phyloP scores from a whole-genome alignment of 257 asterid species.

The Solanum chiquidenum region DNA sequence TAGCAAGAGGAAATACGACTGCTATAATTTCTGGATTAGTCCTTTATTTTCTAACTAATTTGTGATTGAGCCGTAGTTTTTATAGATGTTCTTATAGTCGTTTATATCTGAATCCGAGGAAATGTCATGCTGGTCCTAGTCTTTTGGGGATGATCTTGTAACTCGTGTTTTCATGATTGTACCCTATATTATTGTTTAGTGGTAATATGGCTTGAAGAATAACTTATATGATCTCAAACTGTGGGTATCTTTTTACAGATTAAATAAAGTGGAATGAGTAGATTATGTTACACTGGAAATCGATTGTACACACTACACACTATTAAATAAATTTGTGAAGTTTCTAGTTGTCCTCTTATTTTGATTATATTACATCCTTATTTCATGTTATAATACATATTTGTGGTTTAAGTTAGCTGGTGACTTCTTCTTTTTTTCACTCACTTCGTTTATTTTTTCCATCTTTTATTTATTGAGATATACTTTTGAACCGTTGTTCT shows the following conservation, averaged over 20 bases:
- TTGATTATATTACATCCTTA: not conserved
- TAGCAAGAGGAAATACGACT: not conserved
- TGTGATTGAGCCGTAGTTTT: not conserved
- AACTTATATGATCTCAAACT: not conserved
- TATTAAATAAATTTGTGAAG: not conserved
- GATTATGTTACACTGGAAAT: not conserved
- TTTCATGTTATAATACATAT: not conserved
- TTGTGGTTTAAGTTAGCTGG: not conserved
- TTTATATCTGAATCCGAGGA: not conserved
- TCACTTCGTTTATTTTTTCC: not conserved
- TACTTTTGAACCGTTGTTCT: not conserved
- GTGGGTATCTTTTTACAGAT: not conserved
- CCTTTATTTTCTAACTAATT: not conserved
- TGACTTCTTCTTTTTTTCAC: not conserved
- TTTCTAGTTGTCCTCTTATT: not conserved
- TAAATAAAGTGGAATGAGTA: not conserved
- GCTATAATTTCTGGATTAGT: not conserved
- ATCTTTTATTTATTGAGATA: not conserved
- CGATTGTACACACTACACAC: not conserved
- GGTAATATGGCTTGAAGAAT: not conserved
- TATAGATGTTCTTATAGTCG: not conserved
- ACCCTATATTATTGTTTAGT: not conserved
- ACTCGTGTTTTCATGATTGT: not conserved
- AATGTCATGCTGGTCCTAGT: not conserved
- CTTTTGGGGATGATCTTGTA: not conserved